A percentile compares a stretch with the other conserved stretches of the same genome.
Evolutionary conservation across 176 grass and related monocot species (phyloP).

Genomic region (Poa pratensis): DNA sequence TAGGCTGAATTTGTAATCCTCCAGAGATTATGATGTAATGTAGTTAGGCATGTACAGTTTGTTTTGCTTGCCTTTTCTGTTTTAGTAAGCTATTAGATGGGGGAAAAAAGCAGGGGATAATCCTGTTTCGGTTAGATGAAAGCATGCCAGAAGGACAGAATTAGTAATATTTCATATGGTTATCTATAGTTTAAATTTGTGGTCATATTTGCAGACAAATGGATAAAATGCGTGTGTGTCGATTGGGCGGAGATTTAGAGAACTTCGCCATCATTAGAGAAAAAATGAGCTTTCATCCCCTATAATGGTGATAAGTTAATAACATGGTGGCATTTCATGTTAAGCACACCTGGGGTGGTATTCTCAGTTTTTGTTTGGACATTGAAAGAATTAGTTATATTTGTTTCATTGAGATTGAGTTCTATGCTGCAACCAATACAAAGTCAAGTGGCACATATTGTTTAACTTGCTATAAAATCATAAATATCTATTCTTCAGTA

Average conservation of each 20-base stretch:
- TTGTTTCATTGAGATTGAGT: neutral
- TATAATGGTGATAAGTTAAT: slow-evolving; percentile 33
- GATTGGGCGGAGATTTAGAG: neutral
- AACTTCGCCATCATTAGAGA: slow-evolving; percentile 8
- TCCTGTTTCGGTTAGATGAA: neutral
- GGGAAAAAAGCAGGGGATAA: neutral
- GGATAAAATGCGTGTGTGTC: neutral
- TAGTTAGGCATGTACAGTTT: neutral
- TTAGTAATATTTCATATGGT: slow-evolving; percentile 14
- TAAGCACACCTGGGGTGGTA: neutral
- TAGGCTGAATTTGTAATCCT: neutral
- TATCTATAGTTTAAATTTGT: neutral
- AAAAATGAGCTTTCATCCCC: slow-evolving; percentile 7
- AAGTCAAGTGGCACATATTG: neutral
- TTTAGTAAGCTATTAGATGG: neutral
- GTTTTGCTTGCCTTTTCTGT: neutral
- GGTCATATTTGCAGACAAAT: slow-evolving; percentile 5
- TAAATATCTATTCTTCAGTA: neutral
- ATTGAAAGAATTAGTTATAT: slow-evolving; percentile 16
- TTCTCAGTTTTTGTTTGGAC: neutral
- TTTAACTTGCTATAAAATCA: neutral
- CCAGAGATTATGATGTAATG: neutral
- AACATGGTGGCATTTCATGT: neutral
- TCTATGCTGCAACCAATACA: neutral
- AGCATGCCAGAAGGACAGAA: neutral